phyloP scores from a whole-genome alignment of 345 rosid genomes.

The Bretschneidera sinensis region DNA sequence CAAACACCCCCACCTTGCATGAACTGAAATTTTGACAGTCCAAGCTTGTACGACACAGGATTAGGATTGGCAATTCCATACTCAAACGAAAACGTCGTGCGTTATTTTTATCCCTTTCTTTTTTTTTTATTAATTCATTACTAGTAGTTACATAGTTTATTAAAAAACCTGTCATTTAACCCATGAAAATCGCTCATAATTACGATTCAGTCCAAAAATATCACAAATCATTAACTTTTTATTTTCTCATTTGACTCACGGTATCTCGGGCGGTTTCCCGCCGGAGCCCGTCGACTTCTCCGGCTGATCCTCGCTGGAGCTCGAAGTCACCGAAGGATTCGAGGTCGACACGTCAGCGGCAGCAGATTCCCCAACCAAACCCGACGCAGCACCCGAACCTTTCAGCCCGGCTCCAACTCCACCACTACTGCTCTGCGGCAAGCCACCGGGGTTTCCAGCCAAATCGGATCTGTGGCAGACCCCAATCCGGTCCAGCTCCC shows the following conservation, averaged over 20 bases:
- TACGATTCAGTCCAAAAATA: too few relatives aligned
- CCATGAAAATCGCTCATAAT: too few relatives aligned
- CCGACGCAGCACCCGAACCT: conserved; percentile 3
- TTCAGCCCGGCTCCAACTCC: background rate
- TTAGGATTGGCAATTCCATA: too few relatives aligned
- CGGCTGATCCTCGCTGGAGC: conserved; percentile 80
- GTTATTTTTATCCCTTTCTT: too few relatives aligned
- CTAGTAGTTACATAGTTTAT: too few relatives aligned
- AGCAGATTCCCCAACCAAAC: conserved; percentile 2
- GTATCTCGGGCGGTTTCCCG: conserved; percentile 67
- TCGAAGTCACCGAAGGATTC: conserved; percentile 65
- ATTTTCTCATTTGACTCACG: conserved; percentile 59
- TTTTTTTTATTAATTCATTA: too few relatives aligned
- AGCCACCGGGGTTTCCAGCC: conserved; percentile 18
- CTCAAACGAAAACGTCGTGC: too few relatives aligned
- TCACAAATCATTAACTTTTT: too few relatives aligned
- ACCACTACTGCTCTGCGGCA: conserved; percentile 10
- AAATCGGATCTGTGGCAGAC: conserved; percentile 19
- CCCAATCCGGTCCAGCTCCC: conserved; percentile 10
- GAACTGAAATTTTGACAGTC: conserved; percentile 24
- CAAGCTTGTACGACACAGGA: too few relatives aligned
- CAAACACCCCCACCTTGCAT: conserved; percentile 21
- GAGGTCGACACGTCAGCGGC: conserved; percentile 47
- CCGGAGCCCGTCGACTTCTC: conserved; percentile 79
- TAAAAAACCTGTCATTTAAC: background rate